Percentiles rank a stretch among this genome's conserved stretches.
Evolutionary conservation across 371 early-diverging fungal genomes (phyloP).

Genomic region (Apophysomyces sp.): DNA sequence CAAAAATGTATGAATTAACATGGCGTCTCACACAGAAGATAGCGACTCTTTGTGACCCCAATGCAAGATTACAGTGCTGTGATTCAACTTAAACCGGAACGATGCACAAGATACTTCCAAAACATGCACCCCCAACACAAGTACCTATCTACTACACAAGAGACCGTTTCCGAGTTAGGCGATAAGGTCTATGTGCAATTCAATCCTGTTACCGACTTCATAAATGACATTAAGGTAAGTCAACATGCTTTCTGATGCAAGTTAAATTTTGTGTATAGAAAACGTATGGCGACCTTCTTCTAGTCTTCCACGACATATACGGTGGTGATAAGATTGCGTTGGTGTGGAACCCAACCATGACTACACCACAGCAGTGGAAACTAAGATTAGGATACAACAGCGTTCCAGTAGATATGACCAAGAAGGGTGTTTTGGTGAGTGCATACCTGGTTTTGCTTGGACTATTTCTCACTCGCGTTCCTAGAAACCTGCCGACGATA

Average conservation of each 20-base stretch:
- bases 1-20: too few relatives aligned
- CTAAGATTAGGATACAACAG: conserved; percentile 63
- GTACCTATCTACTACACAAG: conserved; percentile 27
- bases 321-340: conserved; percentile 79
- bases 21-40: too few relatives aligned
- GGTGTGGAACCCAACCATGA: conserved; percentile 62
- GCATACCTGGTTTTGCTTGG: neutral
- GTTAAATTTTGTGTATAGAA: conserved; percentile 15
- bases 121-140: conserved; percentile 48
- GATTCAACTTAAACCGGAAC: conserved; percentile 54
- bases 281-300: conserved; percentile 50
- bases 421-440: conserved; percentile 53
- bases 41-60: conserved; percentile 69
- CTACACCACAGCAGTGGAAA: conserved; percentile 65
- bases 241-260: neutral
- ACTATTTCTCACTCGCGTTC: neutral
- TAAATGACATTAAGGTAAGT: conserved; percentile 61
- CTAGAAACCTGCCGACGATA: conserved; percentile 43
- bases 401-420: conserved; percentile 56
- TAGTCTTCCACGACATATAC: conserved; percentile 75
- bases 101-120: conserved; percentile 65
- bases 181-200: conserved; percentile 52
- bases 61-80: conserved; percentile 68
- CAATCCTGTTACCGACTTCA: conserved; percentile 63
- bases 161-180: conserved; percentile 37